phyloP scores from a whole-genome alignment of 495 filamentous ascomycete genomes.

The Friedmanniomyces simplex region DNA sequence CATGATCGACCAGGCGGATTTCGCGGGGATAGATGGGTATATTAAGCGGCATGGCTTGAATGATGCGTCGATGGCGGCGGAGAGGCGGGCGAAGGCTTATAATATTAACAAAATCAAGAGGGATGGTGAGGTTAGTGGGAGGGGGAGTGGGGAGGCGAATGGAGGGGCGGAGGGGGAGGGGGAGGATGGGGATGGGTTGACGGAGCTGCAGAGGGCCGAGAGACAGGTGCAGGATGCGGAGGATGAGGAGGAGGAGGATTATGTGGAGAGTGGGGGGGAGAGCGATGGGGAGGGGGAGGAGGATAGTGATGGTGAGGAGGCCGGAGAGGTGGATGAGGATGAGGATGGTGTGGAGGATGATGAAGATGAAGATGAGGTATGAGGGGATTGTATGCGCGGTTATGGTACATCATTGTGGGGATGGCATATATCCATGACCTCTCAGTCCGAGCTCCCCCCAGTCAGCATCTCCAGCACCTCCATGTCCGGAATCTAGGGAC shows the following conservation, averaged over 20 bases:
- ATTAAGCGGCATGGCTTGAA: constrained; percentile 71
- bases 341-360: constrained; percentile 38
- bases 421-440: no score
- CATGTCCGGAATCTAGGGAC: no score
- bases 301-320: constrained; percentile 39
- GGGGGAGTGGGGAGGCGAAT: constrained; percentile 27
- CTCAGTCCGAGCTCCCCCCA: no score
- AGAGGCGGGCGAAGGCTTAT: constrained; percentile 68
- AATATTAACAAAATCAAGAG: constrained; percentile 53
- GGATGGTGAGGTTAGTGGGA: constrained; percentile 34
- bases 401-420: no score
- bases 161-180: constrained; percentile 19
- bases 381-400: neutral
- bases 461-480: no score
- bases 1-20: constrained; percentile 38
- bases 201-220: constrained; percentile 58
- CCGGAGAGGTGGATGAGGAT: constrained; percentile 36
- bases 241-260: constrained; percentile 85
- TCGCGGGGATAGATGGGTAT: constrained; percentile 69
- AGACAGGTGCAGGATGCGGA: constrained; percentile 53
- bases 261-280: constrained; percentile 63
- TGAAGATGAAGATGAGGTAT: constrained; percentile 30
- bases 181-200: constrained; percentile 35
- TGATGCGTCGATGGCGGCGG: constrained; percentile 85
- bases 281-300: constrained; percentile 40